Evolutionary conservation across 2,329 filamentous ascomycete genomes (phyloP), one percentile per base, ranked within the genome.

Genomic region (Verticillium albo-atrum): DNA sequence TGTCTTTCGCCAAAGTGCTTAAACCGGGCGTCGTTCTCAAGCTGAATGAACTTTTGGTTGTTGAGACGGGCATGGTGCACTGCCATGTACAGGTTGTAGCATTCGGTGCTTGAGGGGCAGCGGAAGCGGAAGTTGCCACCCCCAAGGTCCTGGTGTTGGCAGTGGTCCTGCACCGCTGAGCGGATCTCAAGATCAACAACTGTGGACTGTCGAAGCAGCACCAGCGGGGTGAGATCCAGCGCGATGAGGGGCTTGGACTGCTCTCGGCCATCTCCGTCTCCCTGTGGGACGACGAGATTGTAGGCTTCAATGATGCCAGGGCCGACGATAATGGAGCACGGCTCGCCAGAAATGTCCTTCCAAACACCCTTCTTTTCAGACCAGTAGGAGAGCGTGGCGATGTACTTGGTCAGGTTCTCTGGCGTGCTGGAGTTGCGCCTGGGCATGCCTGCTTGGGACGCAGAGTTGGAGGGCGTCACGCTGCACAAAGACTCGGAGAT

Each of bases 141-240:
- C 15, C 87, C 88, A 56, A 88, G 83, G 76, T 77, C 83, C 61
- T 81, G 83, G 59, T 97, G 82, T 66, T 86, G 85, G 5, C 90
- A 92, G 63, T 90, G 81, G 25, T 81, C 73, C 51, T 90, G 89
- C 27, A 93, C 89, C 1, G 91, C 91, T 6, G 94, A 97, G 55
- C 92, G 89, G 64, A 99, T 91, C 65, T 96, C 95, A 58, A 99
- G 91, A 71, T 99, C 95, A 32, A 99, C 85, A 3, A 90, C 91
- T 25, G 92, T 99, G 67, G 93, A 95, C 68, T 94, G 89, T 63
- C 94, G 87, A 62, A 98, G 87, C 65, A 93, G 89, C 7, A 98
- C 94, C 37, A 97, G 80, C 1, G 95, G 95, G 0, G 94, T 98
- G 50, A 99, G 85, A 69, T 97, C 92, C 34, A 97, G 84, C 6